phyloP scores from a whole-genome alignment of 1,284 basidiomycete species.

The Stereum hirsutum region DNA sequence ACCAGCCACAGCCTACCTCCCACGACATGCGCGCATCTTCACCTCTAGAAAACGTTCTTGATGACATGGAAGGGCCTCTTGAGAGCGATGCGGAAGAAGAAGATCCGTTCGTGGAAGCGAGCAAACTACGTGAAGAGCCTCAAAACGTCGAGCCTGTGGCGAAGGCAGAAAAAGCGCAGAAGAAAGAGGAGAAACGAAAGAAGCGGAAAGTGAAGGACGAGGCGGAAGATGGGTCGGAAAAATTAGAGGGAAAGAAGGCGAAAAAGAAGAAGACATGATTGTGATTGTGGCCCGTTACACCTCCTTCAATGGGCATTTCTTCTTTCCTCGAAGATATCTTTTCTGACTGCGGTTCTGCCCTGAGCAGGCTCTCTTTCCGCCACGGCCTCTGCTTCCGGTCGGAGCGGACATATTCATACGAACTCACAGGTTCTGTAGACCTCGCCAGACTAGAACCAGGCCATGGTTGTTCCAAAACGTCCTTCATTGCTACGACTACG shows the following conservation, averaged over 20 bases:
- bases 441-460: no score
- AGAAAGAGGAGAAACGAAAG: constrained; percentile 21
- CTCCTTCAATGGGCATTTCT: no score
- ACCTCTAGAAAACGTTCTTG: constrained; percentile 18
- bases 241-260: background rate
- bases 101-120: constrained; percentile 31
- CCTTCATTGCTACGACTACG: no score
- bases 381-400: no score
- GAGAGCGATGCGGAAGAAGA: constrained; percentile 20
- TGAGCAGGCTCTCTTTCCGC: no score
- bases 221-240: background rate
- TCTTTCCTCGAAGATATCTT: no score
- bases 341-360: no score
- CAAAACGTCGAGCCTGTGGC: constrained; percentile 18
- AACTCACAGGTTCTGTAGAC: no score
- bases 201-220: constrained; percentile 16
- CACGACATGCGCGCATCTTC: constrained; percentile 7
- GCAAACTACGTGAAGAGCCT: constrained; percentile 22
- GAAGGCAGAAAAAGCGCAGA: constrained; percentile 18
- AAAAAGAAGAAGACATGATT: constrained; percentile 2
- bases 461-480: no score
- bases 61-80: constrained; percentile 17
- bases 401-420: no score
- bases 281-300: no score
- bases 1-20: constrained; percentile 12